These are phyloP conservation scores for Kwoniella sp. DNA, from an alignment of 768 basidiomycete genomes.

Conservation along the genomic window DNA sequence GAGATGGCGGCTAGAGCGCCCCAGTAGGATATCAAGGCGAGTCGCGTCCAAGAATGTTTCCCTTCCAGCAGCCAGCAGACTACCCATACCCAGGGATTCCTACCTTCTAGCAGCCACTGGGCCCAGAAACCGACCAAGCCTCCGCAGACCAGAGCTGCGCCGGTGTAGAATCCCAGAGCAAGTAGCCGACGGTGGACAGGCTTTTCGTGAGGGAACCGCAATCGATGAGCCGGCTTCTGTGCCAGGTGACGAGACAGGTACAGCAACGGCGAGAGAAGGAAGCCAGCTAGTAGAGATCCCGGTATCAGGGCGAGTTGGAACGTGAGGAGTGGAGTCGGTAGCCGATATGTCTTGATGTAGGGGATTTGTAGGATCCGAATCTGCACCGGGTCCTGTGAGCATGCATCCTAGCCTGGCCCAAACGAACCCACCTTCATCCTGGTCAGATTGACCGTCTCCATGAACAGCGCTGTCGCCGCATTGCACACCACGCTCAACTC, in stretches of 20 bases:
- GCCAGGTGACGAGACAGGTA: constrained; percentile 88
- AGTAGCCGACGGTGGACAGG: constrained; percentile 73
- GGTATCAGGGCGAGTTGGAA: constrained; percentile 90
- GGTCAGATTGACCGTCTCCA: constrained; percentile 82
- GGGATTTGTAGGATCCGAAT: constrained; percentile 73
- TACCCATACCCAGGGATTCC: constrained; percentile 85
- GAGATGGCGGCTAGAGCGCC: constrained; percentile 70
- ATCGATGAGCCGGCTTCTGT: constrained; percentile 70
- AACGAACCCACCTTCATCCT: constrained; percentile 63
- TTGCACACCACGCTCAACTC: constrained; percentile 85
- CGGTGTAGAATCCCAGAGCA: constrained; percentile 77
- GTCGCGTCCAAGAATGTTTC: constrained; percentile 69
- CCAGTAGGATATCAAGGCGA: constrained; percentile 80
- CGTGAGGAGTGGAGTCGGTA: constrained; percentile 84
- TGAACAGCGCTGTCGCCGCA: constrained; percentile 76
- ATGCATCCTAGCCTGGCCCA: not conserved
- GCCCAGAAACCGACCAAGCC: constrained; percentile 88
- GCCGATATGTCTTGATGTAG: constrained; percentile 84
- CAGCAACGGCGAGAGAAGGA: constrained; percentile 87
- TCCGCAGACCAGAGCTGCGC: constrained; percentile 69
- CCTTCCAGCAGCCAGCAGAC: constrained; percentile 75
- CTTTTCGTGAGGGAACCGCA: constrained; percentile 78
- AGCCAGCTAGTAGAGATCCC: constrained; percentile 86
- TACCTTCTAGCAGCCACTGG: constrained; percentile 69
- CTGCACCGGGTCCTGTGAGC: constrained; percentile 50